Evolutionary conservation across 768 basidiomycete species (phyloP), one percentile per base, ranked within the genome.

Genomic region (Lactifluus volemus): DNA sequence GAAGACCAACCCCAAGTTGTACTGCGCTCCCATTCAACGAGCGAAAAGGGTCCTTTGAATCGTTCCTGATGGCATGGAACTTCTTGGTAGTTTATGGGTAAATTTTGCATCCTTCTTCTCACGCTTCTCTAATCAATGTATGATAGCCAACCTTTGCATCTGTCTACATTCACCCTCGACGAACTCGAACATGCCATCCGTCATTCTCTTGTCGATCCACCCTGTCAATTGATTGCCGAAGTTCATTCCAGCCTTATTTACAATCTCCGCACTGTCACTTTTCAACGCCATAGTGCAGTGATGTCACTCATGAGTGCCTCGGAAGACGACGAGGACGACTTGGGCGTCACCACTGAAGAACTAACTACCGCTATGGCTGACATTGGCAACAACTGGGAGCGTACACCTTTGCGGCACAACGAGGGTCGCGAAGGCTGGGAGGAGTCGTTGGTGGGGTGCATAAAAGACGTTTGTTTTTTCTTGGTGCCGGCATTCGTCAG

Each of bases 41-140:
- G 41, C 75, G 76, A 36, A 77, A 81, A 8, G 78, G 77, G 11
- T 75, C 79, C 12, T 96, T 97, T 64, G 95, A 98, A 70, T 76
- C 80, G 9, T 92, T 98, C 72, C 73, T 98, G 34, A 87, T 91
- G 86, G 77, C 84, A 9, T 99, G 95, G 95, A 94, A 92, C 73
- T 96, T 96, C 72, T 73, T 98, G 58, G 87, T 91, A 55, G 87
- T 93, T 55, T 95, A 95, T 73, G 92, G 94, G 97, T 97, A 70
- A 67, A 9, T 39, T 58, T 19, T 51, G 19, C 25, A 21, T 15
- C 6, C 42, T 25, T 60, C 38, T 25, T 49, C 29, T 30, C 30
- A 19, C 36, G 51, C 49, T 25, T 11, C 45, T 32, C 42, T 56
- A 32, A 29, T 49, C 21, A 49, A 45, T 25, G 2, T 17, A 48